phyloP scores from a whole-genome alignment of 192 early-diverging fungal genomes.

The Backusella sp. region DNA sequence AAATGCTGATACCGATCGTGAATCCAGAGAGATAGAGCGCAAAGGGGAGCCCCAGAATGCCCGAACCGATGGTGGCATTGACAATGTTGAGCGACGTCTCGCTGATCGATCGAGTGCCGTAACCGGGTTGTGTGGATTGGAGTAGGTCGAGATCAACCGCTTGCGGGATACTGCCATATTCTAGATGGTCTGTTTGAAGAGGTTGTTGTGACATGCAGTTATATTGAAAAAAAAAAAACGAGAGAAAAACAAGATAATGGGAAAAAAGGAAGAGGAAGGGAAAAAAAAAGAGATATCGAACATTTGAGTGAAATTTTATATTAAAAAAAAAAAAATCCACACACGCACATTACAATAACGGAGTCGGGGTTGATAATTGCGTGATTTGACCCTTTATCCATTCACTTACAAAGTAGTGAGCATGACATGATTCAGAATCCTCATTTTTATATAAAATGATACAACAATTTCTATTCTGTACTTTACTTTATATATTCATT shows the following conservation, averaged over 20 bases:
- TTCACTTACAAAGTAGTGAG: neutral
- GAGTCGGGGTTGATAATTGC: neutral
- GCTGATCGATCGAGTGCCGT: conserved; percentile 32
- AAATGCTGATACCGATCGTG: conserved; percentile 46
- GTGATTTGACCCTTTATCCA: neutral
- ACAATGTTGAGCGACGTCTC: conserved; percentile 59
- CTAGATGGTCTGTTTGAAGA: neutral
- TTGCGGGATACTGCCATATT: neutral
- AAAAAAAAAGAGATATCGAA: neutral
- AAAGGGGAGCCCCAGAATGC: conserved; percentile 66
- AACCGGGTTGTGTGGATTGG: conserved; percentile 34
- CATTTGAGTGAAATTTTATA: neutral
- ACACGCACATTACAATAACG: neutral
- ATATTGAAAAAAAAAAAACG: too few relatives aligned
- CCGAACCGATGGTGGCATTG: conserved; percentile 69
- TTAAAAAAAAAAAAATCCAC: neutral
- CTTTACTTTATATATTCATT: neutral
- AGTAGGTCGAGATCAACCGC: conserved; percentile 14
- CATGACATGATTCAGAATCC: neutral
- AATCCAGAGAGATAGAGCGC: conserved; percentile 64
- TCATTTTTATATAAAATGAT: neutral
- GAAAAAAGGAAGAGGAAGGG: neutral
- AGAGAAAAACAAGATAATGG: neutral
- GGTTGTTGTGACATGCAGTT: neutral
- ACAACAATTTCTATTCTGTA: neutral